Conservation (phyloP, 2,329 filamentous ascomycete genomes). For the Ascochyta pisi region DNA sequence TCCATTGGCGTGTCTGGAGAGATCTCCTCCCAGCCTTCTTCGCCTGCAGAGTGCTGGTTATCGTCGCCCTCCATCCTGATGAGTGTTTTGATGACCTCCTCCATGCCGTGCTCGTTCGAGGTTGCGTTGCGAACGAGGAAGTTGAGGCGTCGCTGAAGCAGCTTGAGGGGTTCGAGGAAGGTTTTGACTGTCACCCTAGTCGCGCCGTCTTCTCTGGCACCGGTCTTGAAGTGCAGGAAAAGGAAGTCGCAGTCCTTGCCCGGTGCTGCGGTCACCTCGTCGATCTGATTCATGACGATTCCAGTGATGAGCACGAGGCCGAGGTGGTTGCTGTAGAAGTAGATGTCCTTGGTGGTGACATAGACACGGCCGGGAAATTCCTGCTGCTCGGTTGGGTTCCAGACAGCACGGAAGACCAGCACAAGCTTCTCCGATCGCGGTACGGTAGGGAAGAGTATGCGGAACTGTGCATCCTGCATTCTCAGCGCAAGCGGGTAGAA, state of each 20-base stretch:
- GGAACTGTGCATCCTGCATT: slow-evolving; percentile 91
- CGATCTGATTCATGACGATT: slow-evolving; percentile 76
- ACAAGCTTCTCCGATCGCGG: slow-evolving; percentile 81
- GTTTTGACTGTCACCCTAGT: slow-evolving; percentile 86
- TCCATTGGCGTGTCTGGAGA: slow-evolving; percentile 67
- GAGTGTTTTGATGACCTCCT: slow-evolving; percentile 74
- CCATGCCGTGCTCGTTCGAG: slow-evolving; percentile 72
- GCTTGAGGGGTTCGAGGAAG: slow-evolving; percentile 84
- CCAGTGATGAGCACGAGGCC: slow-evolving; percentile 86
- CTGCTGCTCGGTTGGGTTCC: slow-evolving; percentile 77
- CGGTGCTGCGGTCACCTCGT: slow-evolving; percentile 87
- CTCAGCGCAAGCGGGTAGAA: slow-evolving; percentile 83
- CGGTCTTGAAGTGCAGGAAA: slow-evolving; percentile 78
- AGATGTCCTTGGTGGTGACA: slow-evolving; percentile 84
- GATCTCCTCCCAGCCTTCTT: slow-evolving; percentile 91
- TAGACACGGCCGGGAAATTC: slow-evolving; percentile 87
- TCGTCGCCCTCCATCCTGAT: slow-evolving; percentile 74
- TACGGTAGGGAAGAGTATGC: slow-evolving; percentile 85
- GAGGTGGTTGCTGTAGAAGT: slow-evolving; percentile 95
- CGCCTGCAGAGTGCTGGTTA: slow-evolving; percentile 68
- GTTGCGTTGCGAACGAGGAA: slow-evolving; percentile 82
- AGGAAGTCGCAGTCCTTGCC: slow-evolving; percentile 93
- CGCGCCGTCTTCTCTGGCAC: slow-evolving; percentile 67
- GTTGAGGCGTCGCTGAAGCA: slow-evolving; percentile 84
- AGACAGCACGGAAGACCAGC: slow-evolving; percentile 90